phyloP scores from a whole-genome alignment of 768 basidiomycete genomes.

The Trametes gibbosa region DNA sequence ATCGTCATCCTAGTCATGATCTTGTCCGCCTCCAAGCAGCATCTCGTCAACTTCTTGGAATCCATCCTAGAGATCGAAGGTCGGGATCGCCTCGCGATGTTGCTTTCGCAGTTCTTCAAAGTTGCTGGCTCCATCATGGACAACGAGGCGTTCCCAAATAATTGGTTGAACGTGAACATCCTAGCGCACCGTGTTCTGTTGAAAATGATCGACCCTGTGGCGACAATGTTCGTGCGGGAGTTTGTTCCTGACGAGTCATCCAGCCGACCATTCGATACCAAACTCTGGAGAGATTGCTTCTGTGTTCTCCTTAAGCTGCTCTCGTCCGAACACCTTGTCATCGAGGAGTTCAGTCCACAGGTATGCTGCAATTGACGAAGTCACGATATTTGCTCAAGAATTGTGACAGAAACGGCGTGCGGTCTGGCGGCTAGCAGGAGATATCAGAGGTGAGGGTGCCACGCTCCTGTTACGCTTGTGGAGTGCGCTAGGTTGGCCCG shows the following conservation, averaged over 20 bases:
- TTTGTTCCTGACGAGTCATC: constrained; percentile 74
- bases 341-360: constrained; percentile 95
- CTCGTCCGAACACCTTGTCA: constrained; percentile 87
- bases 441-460: constrained; percentile 91
- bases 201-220: constrained; percentile 83
- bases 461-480: constrained; percentile 75
- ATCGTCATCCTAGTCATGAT: constrained; percentile 82
- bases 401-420: constrained; percentile 79
- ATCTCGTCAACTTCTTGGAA: constrained; percentile 77
- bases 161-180: constrained; percentile 91
- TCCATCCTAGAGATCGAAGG: constrained; percentile 87
- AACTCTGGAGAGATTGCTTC: constrained; percentile 80
- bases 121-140: constrained; percentile 78
- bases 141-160: constrained; percentile 84
- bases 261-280: constrained; percentile 65
- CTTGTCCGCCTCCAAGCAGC: constrained; percentile 72
- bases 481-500: constrained; percentile 81
- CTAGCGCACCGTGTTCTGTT: constrained; percentile 85
- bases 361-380: constrained; percentile 36
- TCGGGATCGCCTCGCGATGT: constrained; percentile 64
- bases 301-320: constrained; percentile 80
- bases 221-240: constrained; percentile 70
- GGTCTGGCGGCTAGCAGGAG: constrained; percentile 94
- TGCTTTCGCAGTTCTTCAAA: constrained; percentile 78
- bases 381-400: neutral